A percentile compares a stretch with the other conserved stretches of the same genome.
These are phyloP conservation scores for Ogataea naganishii DNA, from an alignment of 805 yeast genomes.

Conservation along the genomic window DNA sequence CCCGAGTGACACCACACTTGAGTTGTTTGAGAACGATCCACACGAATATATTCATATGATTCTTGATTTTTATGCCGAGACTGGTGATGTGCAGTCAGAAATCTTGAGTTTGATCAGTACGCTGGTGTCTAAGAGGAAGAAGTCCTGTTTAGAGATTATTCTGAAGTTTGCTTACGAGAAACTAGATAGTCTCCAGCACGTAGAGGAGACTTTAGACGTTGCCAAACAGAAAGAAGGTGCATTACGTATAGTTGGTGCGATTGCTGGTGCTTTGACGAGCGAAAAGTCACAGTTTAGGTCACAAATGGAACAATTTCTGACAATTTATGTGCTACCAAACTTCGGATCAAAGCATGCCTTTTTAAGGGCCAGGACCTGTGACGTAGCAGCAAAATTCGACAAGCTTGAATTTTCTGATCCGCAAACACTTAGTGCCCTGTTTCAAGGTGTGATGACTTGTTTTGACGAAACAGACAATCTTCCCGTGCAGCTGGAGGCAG, in stretches of 20 bases:
- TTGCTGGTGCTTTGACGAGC: constrained; percentile 48
- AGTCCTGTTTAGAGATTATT: constrained; percentile 50
- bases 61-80: constrained; percentile 56
- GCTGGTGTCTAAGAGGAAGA: constrained; percentile 59
- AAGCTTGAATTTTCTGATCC: constrained; percentile 42
- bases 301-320: constrained; percentile 65
- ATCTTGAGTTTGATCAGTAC: constrained; percentile 67
- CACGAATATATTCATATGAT: constrained; percentile 80
- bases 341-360: constrained; percentile 55
- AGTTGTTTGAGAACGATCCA: constrained; percentile 81
- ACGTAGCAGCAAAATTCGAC: constrained; percentile 57
- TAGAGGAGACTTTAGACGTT: constrained; percentile 33
- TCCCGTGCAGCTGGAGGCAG: constrained; percentile 79
- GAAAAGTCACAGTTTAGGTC: constrained; percentile 47
- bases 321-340: constrained; percentile 60
- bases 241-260: constrained; percentile 67
- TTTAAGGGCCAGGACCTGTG: constrained; percentile 68
- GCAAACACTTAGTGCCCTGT: constrained; percentile 27
- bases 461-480: constrained; percentile 42
- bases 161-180: constrained; percentile 50
- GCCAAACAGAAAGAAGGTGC: constrained; percentile 73
- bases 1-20: constrained; percentile 65
- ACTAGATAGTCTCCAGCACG: constrained; percentile 29
- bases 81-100: constrained; percentile 65
- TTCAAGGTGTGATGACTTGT: constrained; percentile 37